These are phyloP conservation scores for Drosera spatulata DNA, from an alignment of 179 eudicot species.

Conservation along the genomic window DNA sequence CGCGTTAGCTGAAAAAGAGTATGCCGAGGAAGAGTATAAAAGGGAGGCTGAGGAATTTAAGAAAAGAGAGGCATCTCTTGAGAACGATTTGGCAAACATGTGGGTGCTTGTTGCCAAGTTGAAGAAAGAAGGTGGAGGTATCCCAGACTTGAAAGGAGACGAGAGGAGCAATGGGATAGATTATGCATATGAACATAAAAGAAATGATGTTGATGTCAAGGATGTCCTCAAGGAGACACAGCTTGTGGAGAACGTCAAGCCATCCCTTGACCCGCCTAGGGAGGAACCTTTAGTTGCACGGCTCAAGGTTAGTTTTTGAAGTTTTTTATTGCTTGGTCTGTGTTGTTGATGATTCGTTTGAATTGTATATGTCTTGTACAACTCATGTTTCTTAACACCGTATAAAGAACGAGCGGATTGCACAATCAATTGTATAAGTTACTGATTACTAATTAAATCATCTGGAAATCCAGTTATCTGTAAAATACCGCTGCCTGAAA, in stretches of 20 bases:
- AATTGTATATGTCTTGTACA: too few relatives aligned
- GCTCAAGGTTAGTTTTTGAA: conserved; percentile 42
- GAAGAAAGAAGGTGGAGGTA: conserved; percentile 55
- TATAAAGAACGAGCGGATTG: too few relatives aligned
- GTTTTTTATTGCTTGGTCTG: neutral
- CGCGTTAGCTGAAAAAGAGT: conserved; percentile 84
- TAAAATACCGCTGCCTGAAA: too few relatives aligned
- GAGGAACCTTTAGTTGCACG: conserved; percentile 89
- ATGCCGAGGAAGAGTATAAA: conserved; percentile 61
- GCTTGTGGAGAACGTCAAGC: conserved; percentile 22
- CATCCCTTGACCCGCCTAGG: conserved; percentile 29
- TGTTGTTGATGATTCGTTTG: neutral
- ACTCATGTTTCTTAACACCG: too few relatives aligned
- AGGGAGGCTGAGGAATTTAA: conserved; percentile 78
- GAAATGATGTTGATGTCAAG: conserved; percentile 23
- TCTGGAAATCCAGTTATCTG: too few relatives aligned
- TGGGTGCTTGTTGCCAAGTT: conserved; percentile 99
- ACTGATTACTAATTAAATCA: too few relatives aligned
- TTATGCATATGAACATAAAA: conserved; percentile 16
- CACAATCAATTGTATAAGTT: too few relatives aligned
- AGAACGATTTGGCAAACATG: conserved; percentile 97
- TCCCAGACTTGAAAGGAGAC: conserved; percentile 26
- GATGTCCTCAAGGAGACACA: conserved; percentile 39
- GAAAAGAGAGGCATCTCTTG: conserved; percentile 71
- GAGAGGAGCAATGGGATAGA: conserved; percentile 23